A percentile compares a stretch with the other conserved stretches of the same genome.
Evolutionary conservation across 257 asterid genomes (phyloP).

Genomic region (Lantana camara): DNA sequence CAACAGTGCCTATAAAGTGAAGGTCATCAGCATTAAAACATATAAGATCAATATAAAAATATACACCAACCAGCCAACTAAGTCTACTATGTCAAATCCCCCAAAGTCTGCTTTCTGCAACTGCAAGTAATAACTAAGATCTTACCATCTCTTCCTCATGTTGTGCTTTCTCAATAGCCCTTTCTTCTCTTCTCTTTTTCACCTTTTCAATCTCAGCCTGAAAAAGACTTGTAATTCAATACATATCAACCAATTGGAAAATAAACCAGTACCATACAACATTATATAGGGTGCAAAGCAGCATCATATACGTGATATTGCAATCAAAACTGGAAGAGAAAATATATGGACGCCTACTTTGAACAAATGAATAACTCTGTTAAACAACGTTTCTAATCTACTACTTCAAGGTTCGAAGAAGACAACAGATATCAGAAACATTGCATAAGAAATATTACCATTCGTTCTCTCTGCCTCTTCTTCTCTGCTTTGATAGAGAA

Average conservation of each 20-base stretch:
- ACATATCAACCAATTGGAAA: slow-evolving; percentile 1
- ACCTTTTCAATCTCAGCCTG: slow-evolving; percentile 96
- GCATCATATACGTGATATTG: slow-evolving; percentile 17
- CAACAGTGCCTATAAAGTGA: slow-evolving; percentile 59
- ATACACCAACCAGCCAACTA: slow-evolving; percentile 12
- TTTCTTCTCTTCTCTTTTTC: slow-evolving; percentile 94
- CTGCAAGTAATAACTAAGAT: slow-evolving; percentile 25
- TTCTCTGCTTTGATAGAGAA: slow-evolving; percentile 82
- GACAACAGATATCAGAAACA: background rate
- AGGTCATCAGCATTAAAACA: slow-evolving; percentile 15
- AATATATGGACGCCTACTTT: background rate
- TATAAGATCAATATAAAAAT: background rate
- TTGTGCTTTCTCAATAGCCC: slow-evolving; percentile 95
- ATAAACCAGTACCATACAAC: slow-evolving; percentile 5
- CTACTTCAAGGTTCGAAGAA: background rate
- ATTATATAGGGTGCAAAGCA: slow-evolving; percentile 19
- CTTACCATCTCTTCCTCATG: slow-evolving; percentile 95
- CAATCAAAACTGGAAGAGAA: slow-evolving; percentile 8
- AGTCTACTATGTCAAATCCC: slow-evolving; percentile 20
- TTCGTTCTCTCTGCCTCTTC: slow-evolving; percentile 74
- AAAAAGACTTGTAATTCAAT: slow-evolving; percentile 21
- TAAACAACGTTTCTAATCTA: background rate
- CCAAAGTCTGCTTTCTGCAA: slow-evolving; percentile 6
- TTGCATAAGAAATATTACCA: slow-evolving; percentile 39
- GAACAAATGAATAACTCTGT: background rate